Evolutionary conservation across 495 filamentous ascomycete species (phyloP).

Genomic region (Pseudomonodictys pantanalensis): DNA sequence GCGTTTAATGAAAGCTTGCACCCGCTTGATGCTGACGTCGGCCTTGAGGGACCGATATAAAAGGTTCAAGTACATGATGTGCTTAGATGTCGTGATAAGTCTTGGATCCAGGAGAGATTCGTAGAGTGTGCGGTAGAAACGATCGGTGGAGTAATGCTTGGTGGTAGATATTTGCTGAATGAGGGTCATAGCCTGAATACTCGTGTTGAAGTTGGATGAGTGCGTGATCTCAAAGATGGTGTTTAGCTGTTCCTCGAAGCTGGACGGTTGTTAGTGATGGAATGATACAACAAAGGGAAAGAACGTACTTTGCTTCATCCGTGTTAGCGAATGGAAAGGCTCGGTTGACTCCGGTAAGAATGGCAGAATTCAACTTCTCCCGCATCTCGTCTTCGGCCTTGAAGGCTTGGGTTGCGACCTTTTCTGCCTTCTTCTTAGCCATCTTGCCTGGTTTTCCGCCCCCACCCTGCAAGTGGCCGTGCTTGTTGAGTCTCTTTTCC

Average conservation of each 20-base stretch:
- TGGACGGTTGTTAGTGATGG: constrained; percentile 1
- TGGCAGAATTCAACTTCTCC: constrained; percentile 85
- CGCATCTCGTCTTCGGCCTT: constrained; percentile 62
- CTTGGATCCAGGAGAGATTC: constrained; percentile 90
- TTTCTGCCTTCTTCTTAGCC: constrained; percentile 49
- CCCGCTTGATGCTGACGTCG: constrained; percentile 79
- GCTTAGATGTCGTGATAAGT: constrained; percentile 85
- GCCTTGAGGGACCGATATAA: constrained; percentile 82
- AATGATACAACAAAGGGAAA: not conserved
- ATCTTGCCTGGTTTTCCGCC: constrained; percentile 49
- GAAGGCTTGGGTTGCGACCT: constrained; percentile 51
- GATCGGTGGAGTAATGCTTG: constrained; percentile 74
- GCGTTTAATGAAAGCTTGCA: constrained; percentile 90
- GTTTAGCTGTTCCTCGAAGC: constrained; percentile 80
- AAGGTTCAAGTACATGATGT: constrained; percentile 89
- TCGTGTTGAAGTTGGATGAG: constrained; percentile 98
- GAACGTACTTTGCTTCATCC: constrained; percentile 64
- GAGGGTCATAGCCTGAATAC: constrained; percentile 90
- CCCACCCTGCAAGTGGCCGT: constrained; percentile 51
- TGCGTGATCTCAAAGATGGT: constrained; percentile 93
- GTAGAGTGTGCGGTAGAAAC: constrained; percentile 93
- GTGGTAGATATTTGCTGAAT: constrained; percentile 86
- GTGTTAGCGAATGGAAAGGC: constrained; percentile 88
- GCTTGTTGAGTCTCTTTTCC: constrained; percentile 31
- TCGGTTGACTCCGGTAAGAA: constrained; percentile 91